These are phyloP conservation scores for Cryphonectria naterciae DNA, from an alignment of 2,329 filamentous ascomycete genomes.

Conservation along the genomic window DNA sequence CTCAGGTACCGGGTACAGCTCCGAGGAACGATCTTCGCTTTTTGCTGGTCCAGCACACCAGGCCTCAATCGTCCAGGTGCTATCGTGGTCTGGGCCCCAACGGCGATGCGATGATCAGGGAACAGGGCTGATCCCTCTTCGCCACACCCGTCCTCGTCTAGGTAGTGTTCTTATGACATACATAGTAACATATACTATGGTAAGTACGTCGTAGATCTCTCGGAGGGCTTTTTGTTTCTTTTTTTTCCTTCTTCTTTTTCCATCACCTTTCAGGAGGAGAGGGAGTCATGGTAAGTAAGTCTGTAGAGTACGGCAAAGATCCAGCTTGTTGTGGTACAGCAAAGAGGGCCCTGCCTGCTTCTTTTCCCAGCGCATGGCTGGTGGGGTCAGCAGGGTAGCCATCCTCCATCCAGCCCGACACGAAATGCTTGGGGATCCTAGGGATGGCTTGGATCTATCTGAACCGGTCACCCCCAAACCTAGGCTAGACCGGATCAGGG, in stretches of 20 bases:
- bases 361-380: not conserved
- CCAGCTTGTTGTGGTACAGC: not conserved
- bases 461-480: not conserved
- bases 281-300: no score
- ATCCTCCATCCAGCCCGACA: constrained; percentile 2
- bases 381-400: not conserved
- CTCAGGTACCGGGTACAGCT: not conserved
- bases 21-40: not conserved
- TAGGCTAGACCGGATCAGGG: constrained; percentile 3
- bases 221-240: not conserved
- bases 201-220: not conserved
- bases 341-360: not conserved
- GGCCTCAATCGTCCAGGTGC: not conserved
- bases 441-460: constrained; percentile 1
- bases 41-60: not conserved
- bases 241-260: no score
- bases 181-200: not conserved
- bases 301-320: not conserved
- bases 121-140: not conserved
- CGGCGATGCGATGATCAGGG: not conserved
- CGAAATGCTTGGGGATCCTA: not conserved
- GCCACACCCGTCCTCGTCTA: not conserved
- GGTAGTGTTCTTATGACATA: not conserved
- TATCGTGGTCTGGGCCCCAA: not conserved
- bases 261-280: not conserved